These are phyloP conservation scores for Fusarium tuaranense DNA, from an alignment of 2,329 filamentous ascomycete species.

Conservation along the genomic window DNA sequence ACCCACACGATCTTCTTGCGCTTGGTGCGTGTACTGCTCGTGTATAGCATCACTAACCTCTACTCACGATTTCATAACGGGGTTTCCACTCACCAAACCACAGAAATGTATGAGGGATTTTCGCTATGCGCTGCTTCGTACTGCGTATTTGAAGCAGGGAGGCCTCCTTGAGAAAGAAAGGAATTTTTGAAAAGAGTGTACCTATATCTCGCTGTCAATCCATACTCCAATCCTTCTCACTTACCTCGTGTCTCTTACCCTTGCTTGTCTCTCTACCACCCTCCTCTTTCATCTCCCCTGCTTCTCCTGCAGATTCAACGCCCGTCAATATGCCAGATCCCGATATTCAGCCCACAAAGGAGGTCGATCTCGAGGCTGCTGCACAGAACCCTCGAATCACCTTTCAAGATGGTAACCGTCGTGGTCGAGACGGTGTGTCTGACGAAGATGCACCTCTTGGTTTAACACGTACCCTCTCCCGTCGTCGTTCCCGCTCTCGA, in stretches of 20 bases:
- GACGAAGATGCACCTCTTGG: conserved; percentile 19
- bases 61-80: conserved; percentile 30
- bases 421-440: conserved; percentile 6
- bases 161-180: conserved; percentile 21
- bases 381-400: conserved; percentile 35
- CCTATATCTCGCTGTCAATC: conserved; percentile 20
- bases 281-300: background rate
- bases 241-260: background rate
- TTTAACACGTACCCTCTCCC: conserved; percentile 29
- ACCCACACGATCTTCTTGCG: conserved; percentile 33
- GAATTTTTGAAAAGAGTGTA: conserved; percentile 9
- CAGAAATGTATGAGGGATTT: conserved; percentile 30
- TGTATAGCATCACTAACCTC: conserved; percentile 32
- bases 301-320: background rate
- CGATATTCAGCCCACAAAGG: conserved; percentile 28
- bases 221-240: conserved; percentile 19
- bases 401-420: conserved; percentile 23
- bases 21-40: conserved; percentile 25
- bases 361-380: conserved; percentile 30
- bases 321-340: conserved; percentile 30
- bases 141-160: conserved; percentile 12
- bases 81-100: background rate
- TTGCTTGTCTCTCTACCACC: background rate
- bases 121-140: conserved; percentile 3
- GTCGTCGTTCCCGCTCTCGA: conserved; percentile 36